A percentile compares a stretch with the other conserved stretches of the same genome.
Conservation (phyloP, 2,329 filamentous ascomycete species). For the Kalmusia sp. region DNA sequence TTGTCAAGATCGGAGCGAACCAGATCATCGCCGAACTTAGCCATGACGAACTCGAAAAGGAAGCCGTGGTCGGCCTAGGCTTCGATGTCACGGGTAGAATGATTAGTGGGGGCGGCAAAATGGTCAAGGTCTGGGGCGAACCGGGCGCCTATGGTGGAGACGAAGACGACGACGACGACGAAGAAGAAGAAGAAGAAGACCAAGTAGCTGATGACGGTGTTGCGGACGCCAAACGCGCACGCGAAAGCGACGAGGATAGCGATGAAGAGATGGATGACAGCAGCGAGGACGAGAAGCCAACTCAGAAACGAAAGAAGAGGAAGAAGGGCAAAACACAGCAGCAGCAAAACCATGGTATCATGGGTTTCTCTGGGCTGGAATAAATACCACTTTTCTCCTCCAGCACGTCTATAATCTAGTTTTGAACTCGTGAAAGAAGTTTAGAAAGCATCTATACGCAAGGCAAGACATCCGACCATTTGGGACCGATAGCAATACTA, state of each 20-base stretch:
- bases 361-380: conserved; percentile 45
- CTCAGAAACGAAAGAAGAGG: conserved; percentile 52
- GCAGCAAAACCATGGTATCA: conserved; percentile 40
- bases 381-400: conserved; percentile 14
- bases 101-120: conserved; percentile 85
- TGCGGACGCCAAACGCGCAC: conserved; percentile 34
- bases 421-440: not conserved
- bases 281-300: conserved; percentile 54
- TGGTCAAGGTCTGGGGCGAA: conserved; percentile 90
- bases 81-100: conserved; percentile 88
- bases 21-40: conserved; percentile 72
- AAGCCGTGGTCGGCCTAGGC: conserved; percentile 80
- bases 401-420: not conserved
- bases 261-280: conserved; percentile 50
- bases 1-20: conserved; percentile 77
- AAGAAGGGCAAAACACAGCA: conserved; percentile 48
- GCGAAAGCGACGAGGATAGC: conserved; percentile 53
- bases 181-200: conserved; percentile 59
- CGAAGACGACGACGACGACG: conserved; percentile 57
- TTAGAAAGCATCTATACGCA: not conserved
- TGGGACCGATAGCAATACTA: not conserved
- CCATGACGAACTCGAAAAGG: conserved; percentile 77
- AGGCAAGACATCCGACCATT: not conserved
- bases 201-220: conserved; percentile 51
- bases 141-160: conserved; percentile 69